Percentiles rank a stretch among this genome's conserved stretches.
Evolutionary conservation across 768 basidiomycete genomes (phyloP).

Genomic region (Xerocomus potaroensis): DNA sequence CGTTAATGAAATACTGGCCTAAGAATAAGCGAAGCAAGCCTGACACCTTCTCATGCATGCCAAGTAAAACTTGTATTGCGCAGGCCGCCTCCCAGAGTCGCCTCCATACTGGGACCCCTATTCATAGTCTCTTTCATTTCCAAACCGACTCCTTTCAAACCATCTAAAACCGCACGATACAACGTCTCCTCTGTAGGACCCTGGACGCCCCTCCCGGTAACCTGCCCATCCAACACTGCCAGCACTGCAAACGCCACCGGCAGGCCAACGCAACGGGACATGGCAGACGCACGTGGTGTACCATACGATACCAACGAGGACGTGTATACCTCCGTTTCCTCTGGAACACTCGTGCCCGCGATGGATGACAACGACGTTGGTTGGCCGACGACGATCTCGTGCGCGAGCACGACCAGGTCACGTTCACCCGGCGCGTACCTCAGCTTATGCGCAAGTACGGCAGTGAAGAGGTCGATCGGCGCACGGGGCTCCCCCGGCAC

Average conservation of each 20-base stretch:
- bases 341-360: background rate
- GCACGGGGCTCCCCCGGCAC: conserved; percentile 34
- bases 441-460: conserved; percentile 66
- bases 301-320: conserved; percentile 67
- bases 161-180: conserved; percentile 57
- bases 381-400: conserved; percentile 63
- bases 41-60: background rate
- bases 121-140: conserved; percentile 36
- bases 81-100: conserved; percentile 25
- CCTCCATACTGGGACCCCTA: conserved; percentile 47
- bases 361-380: background rate
- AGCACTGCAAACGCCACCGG: conserved; percentile 83
- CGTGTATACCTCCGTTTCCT: conserved; percentile 52
- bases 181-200: conserved; percentile 62
- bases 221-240: conserved; percentile 59
- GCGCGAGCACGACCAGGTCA: conserved; percentile 83
- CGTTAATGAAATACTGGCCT: background rate
- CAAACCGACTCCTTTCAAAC: conserved; percentile 48
- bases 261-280: conserved; percentile 87
- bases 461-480: conserved; percentile 73
- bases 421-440: conserved; percentile 66
- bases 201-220: conserved; percentile 53
- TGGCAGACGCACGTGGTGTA: conserved; percentile 59
- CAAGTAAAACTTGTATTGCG: conserved; percentile 7
- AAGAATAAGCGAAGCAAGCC: background rate